Evolutionary conservation across 768 basidiomycete species (phyloP).

Genomic region (Aureoboletus auriporus): DNA sequence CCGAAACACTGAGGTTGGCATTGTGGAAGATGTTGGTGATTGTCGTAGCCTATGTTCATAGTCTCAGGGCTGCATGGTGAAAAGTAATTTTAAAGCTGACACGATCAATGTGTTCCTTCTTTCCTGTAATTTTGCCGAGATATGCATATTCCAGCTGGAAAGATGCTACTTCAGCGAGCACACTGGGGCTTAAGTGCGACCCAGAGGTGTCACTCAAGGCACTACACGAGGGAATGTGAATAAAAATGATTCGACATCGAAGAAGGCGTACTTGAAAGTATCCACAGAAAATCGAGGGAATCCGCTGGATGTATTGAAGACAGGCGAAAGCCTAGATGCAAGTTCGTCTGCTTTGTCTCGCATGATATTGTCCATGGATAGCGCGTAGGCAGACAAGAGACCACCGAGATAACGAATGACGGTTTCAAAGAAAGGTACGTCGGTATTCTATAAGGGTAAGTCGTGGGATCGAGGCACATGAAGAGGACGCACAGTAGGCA

Average conservation of each 20-base stretch:
- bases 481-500: slow-evolving; percentile 35
- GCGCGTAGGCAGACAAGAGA: slow-evolving; percentile 75
- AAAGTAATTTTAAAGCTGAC: slow-evolving; percentile 32
- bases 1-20: slow-evolving; percentile 42
- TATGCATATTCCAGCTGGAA: slow-evolving; percentile 85
- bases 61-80: not conserved
- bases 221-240: not conserved
- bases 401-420: slow-evolving; percentile 90
- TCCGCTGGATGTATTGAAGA: slow-evolving; percentile 66
- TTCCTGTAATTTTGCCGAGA: slow-evolving; percentile 73
- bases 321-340: slow-evolving; percentile 64
- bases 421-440: slow-evolving; percentile 72
- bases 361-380: slow-evolving; percentile 60
- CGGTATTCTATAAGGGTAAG: slow-evolving; percentile 25
- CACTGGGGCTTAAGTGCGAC: slow-evolving; percentile 34
- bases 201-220: not conserved
- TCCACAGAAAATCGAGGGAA: slow-evolving; percentile 72
- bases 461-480: not conserved
- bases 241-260: not conserved
- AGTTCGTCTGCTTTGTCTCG: slow-evolving; percentile 76
- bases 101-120: slow-evolving; percentile 54
- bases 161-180: slow-evolving; percentile 78
- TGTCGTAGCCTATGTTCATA: slow-evolving; percentile 37
- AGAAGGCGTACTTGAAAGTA: slow-evolving; percentile 45
- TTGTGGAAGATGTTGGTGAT: slow-evolving; percentile 46